phyloP scores from a whole-genome alignment of 1,284 basidiomycete genomes.

The Bjerkandera adusta region DNA sequence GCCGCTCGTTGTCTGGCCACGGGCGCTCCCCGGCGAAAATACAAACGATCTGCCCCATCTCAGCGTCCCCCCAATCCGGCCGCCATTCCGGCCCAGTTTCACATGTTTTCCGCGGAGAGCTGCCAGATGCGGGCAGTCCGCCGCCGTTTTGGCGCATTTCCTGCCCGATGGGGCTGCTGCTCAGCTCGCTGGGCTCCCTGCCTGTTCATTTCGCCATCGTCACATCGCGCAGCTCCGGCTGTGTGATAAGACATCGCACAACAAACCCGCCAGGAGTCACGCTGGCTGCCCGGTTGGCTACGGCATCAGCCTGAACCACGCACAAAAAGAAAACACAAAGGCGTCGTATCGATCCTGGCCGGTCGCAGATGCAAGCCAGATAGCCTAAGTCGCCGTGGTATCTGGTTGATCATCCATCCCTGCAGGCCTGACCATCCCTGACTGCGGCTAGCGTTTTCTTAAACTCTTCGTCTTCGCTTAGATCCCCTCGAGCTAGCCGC shows the following conservation, averaged over 20 bases:
- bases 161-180: too few species aligned
- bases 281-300: not conserved
- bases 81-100: too few species aligned
- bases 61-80: too few species aligned
- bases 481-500: not conserved
- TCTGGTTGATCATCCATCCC: too few species aligned
- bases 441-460: not conserved
- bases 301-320: conserved; percentile 3
- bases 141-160: too few species aligned
- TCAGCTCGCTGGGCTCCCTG: too few species aligned
- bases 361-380: not conserved
- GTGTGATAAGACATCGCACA: not conserved
- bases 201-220: conserved; percentile 3
- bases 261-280: conserved; percentile 2
- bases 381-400: not conserved
- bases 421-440: not conserved
- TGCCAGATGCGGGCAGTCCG: too few species aligned
- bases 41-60: too few species aligned
- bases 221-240: conserved; percentile 5
- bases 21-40: too few species aligned
- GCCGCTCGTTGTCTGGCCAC: too few species aligned
- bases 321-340: conserved; percentile 6
- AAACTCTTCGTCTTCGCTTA: not conserved
- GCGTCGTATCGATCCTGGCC: conserved; percentile 1
- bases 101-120: too few species aligned